Percentiles rank a stretch among this genome's conserved stretches.
Evolutionary conservation across 2,329 filamentous ascomycete species (phyloP).

Genomic region (Geosmithia morbida): DNA sequence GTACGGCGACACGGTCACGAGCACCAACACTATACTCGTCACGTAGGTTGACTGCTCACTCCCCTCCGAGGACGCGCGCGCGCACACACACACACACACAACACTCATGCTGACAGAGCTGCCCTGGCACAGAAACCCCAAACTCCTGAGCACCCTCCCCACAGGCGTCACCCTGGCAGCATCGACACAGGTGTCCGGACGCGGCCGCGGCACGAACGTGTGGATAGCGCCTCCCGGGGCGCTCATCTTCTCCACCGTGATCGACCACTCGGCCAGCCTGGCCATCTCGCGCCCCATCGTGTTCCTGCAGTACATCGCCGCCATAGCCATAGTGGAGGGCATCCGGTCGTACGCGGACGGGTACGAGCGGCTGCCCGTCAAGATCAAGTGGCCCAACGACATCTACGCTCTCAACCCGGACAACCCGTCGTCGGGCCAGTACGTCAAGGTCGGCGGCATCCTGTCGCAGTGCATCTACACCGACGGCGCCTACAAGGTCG

Average conservation of each 20-base stretch:
- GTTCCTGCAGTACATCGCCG: conserved; percentile 87
- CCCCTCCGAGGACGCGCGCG: neutral
- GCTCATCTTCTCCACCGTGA: conserved; percentile 75
- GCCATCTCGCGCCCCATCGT: conserved; percentile 65
- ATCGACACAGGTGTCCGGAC: conserved; percentile 74
- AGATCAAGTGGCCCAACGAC: conserved; percentile 96
- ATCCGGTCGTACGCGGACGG: conserved; percentile 66
- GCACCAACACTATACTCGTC: conserved; percentile 85
- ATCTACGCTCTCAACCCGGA: conserved; percentile 56
- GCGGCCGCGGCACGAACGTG: conserved; percentile 81
- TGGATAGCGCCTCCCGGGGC: conserved; percentile 85
- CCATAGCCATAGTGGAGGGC: conserved; percentile 73
- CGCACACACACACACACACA: neutral
- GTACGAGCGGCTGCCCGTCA: conserved; percentile 64
- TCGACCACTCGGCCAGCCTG: conserved; percentile 68
- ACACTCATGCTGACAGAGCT: neutral
- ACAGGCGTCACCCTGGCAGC: conserved; percentile 80
- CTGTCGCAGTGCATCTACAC: conserved; percentile 79
- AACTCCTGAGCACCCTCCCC: conserved; percentile 60
- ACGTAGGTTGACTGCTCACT: conserved; percentile 41
- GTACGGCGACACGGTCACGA: conserved; percentile 86
- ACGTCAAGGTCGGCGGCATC: conserved; percentile 88
- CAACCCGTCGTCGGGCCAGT: conserved; percentile 32
- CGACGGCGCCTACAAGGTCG: conserved; percentile 63
- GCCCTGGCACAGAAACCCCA: conserved; percentile 46